Base-by-base conservation (phyloP, 2,329 filamentous ascomycete species). In the Fulvia fulva region DNA sequence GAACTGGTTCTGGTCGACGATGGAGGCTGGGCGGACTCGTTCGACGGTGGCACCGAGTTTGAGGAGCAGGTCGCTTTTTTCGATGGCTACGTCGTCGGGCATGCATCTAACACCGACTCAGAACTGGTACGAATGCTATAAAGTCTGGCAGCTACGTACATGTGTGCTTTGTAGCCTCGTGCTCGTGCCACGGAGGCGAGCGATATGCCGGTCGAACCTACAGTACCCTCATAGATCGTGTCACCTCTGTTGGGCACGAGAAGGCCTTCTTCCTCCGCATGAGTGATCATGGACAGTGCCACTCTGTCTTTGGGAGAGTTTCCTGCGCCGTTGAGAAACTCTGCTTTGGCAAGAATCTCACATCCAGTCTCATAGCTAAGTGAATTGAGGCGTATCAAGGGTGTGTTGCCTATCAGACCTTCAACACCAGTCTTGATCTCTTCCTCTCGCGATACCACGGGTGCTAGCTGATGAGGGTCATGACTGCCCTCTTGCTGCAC, bases 211-310 rank as follows among this genome's bases (percentile, higher is more conserved):
- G 94, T 99, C 71, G 90, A 96, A 59, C 94, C 94, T 16, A 96
- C 92, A 1, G 94, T 99, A 64, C 94, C 94, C 78, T 99, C 94
- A 75, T 97, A 99, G 69, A 99, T 91, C 45, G 90, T 95, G 73
- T 99, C 94, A 61, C 93, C 93, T 22, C 88, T 87, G 65, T 88
- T 80, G 0, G 94, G 93, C 0, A 81, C 82, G 47, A 99, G 77
- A 19, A 92, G 79, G 1, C 91, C 91, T 51, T 83, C 77, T 61
- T 84, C 81, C 79, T 99, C 94, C 45, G 92, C 94, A 71, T 80
- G 79, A 57, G 85, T 77, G 72, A 99, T 96, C 80, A 97, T 95
- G 75, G 84, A 89, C 37, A 97, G 81, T 1, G 94, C 94, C 14
- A 99, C 94, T 54, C 94, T 85, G 75, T 99, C 94, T 75, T 99